Base-by-base conservation (phyloP, 2,329 filamentous ascomycete genomes). In the Cladophialophora bantiana region DNA sequence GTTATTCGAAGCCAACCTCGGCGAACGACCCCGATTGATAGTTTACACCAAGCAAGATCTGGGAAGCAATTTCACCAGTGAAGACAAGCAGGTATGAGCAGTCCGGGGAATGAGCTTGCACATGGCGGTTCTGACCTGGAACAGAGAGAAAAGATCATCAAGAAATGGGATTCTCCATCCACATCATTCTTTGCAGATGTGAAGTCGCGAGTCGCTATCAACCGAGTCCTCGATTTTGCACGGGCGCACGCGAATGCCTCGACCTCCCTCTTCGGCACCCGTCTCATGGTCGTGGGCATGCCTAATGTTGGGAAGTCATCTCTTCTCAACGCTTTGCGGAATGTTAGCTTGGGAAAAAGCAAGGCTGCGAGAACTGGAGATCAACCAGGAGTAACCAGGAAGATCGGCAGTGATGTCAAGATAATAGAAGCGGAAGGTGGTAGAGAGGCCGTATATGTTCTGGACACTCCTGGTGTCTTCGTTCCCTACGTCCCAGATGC, bases 241-340 rank as follows among this genome's bases (percentile, higher is more conserved):
- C 84, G 84, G 66, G 74, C 79, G 3, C 81, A 85, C 68, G 84
- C 85, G 31, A 70, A 74, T n/a, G 75, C 79, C 32, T 77, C 78
- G 35, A 83, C 88, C 72, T 71, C 62, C 31, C 80, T 98, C n/a
- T 89, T 91, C 7, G 94, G 93, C n/a, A 86, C 93, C 72, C 88
- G 93, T 57, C 87, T 93, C 64, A 86, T 99, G 77, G 87, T 98
- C 0, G 94, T 98, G 13, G 95, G 95, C 63, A 97, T 99, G 94
- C 95, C 95, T 40, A 99, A 99, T 76, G 92, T 97, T 0, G 95
- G 95, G 40, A 99, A 99, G 80, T 96, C 92, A 55, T 93, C 94
- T 1, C 83, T 99, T n/a, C 87, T 99, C 50, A 99, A 99, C 78
- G 87, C 89, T 15, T 85, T 98, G 57, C 89, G 95, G 20, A 86